These are phyloP conservation scores for Coniochaeta sp. DNA, from an alignment of 2,329 filamentous ascomycete genomes.

Conservation along the genomic window DNA sequence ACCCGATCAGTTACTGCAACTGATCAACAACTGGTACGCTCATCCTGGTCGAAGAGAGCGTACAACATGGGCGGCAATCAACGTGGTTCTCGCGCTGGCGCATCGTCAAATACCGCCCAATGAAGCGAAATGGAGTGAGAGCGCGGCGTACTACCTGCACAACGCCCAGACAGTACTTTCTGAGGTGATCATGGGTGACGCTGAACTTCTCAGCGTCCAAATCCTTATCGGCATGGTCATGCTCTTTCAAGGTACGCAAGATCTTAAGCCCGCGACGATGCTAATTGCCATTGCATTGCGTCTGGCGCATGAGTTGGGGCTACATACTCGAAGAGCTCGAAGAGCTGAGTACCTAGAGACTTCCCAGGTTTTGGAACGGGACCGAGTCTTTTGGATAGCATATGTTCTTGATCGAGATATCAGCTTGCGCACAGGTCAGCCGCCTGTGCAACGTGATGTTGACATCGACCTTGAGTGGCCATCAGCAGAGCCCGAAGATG, in stretches of 20 bases:
- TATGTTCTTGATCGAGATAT: constrained; percentile 21
- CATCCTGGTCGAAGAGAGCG: constrained; percentile 12
- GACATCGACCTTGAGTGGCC: constrained; percentile 18
- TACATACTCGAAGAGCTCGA: constrained; percentile 13
- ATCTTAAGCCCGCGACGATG: constrained; percentile 17
- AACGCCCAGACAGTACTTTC: constrained; percentile 20
- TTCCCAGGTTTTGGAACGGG: constrained; percentile 13
- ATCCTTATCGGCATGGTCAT: constrained; percentile 21
- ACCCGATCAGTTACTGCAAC: constrained; percentile 12
- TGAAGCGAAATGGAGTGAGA: constrained; percentile 4
- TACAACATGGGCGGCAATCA: constrained; percentile 20
- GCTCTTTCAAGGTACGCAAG: constrained; percentile 16
- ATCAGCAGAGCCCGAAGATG: constrained; percentile 8
- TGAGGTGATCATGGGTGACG: constrained; percentile 15
- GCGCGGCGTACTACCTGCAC: constrained; percentile 14
- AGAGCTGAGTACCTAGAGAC: constrained; percentile 12
- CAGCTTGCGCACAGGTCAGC: constrained; percentile 17
- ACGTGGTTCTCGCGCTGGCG: constrained; percentile 20
- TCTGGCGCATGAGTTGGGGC: constrained; percentile 14
- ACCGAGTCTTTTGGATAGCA: constrained; percentile 20
- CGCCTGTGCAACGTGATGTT: constrained; percentile 15
- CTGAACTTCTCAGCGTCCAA: constrained; percentile 20
- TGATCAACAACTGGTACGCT: constrained; percentile 14
- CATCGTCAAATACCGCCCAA: constrained; percentile 9
- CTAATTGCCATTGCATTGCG: constrained; percentile 18